Evolutionary conservation across 768 basidiomycete species (phyloP), one percentile per base, ranked within the genome.

Genomic region (Naematelia aurantialba): DNA sequence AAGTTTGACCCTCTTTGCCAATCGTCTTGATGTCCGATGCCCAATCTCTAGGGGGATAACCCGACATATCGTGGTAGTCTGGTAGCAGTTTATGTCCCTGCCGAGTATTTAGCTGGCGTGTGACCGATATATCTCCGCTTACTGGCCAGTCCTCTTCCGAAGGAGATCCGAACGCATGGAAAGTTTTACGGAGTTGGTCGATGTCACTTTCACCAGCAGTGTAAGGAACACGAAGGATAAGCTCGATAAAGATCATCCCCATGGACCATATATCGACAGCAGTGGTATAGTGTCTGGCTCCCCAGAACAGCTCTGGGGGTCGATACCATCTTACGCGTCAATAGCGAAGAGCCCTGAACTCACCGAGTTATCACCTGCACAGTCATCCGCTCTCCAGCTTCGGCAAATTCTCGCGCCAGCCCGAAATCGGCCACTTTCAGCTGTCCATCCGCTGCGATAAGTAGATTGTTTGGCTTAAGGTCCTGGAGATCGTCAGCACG

Each of bases 391-490:
- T 87, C 87, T 2, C 87, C 88, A 24, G 93, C 91, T 69, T 98
- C 96, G 14, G 89, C 90, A 76, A 88, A 94, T 79, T 99, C 96
- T 57, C 96, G 81, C 24, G 96, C 96, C 5, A 99, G 84, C 83
- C 96, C 96, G 76, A 99, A 99, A 84, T 99, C 96, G 12, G 96
- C 96, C 48, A 99, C 84, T 79, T 99, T 99, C 65, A 98, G 86
- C 53, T 89, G 86, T 0, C 96, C 96, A 52, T 90, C 84, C 0
- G 88, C 84, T 0, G 91, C 85, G 60, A 99, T 88, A 70, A 99
- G 85, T 79, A 99, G 82, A 79, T 99, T 99, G 80, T 99, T 99
- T 5, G 96, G 96, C 77, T 99, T 99, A 63, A 99, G 78, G 81
- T 99, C 96, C 94, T 98, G 68, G 39, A 10, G 25, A 11, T 44